Evolutionary conservation across 805 yeast species (phyloP), one percentile per base, ranked within the genome.

Genomic region (Candida methanosorbosa): DNA sequence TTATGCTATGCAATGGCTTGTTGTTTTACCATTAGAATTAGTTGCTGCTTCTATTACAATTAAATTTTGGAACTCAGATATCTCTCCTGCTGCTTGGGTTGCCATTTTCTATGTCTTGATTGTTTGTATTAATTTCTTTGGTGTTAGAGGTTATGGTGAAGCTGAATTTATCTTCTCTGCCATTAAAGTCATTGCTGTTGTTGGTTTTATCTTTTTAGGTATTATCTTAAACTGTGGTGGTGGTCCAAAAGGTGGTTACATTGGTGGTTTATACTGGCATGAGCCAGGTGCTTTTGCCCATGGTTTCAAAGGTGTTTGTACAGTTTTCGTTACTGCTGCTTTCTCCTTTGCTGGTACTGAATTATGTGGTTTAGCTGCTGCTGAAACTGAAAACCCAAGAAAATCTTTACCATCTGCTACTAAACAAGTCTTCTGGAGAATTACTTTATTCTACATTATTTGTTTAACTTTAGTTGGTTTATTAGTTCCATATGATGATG

Each of bases 321-420:
- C 75, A 13, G 76, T 75, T 20, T 69, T 78, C 41, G 75, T 75
- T 24, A 73, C 80, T 25, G 77, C 79, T 38, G 70, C 74, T 44
- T 67, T 78, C 60, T 70, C 82, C 0, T 75, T 75, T 43, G 77
- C 78, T 39, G 83, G 85, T 49, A 72, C 78, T 21, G 85, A 78
- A 55, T 59, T 78, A 40, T 67, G 69, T 49, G 83, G 79, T 41
- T 63, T 78, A 39, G 77, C 80, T 32, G 78, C 81, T 35, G 79
- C 81, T 33, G 85, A 78, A 58, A 74, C 79, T 37, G 64, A 62
- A 27, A 75, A 76, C 54, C 75, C 76, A 33, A 70, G 75, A 57
- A 72, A 66, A 51, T 60, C 80, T 8, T 68, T 78, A 36, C 82
- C 82, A 33, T 61, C 66, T 40, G 81, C 83, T 27, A 72, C 76